These are phyloP conservation scores for Lonicera japonica DNA, from an alignment of 129 eudicot genomes.

Conservation along the genomic window DNA sequence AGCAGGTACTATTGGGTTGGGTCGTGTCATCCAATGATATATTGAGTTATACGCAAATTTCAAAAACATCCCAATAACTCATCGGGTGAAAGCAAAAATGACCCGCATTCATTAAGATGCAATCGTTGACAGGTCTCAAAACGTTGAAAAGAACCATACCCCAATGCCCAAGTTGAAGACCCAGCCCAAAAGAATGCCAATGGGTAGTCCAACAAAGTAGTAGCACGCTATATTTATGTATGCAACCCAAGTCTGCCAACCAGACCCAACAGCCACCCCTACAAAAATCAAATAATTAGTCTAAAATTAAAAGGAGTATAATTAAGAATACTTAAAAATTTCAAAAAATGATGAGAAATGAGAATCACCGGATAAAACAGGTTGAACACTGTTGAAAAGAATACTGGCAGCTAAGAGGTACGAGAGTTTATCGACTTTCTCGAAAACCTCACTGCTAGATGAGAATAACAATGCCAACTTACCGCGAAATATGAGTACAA, in stretches of 20 bases:
- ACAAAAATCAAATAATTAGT: background rate
- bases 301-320: no score
- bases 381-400: slow-evolving; percentile 21
- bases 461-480: slow-evolving; percentile 17
- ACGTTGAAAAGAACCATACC: background rate
- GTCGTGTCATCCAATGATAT: no score
- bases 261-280: background rate
- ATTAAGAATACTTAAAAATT: no score
- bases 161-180: background rate
- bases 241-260: background rate
- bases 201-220: background rate
- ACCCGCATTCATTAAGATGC: no score
- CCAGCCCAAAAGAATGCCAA: background rate
- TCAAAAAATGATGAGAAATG: no score
- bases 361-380: slow-evolving; percentile 18
- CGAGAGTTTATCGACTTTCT: slow-evolving; percentile 13
- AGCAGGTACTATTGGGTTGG: no score
- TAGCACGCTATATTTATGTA: background rate
- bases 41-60: no score
- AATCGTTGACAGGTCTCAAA: no score
- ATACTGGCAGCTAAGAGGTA: slow-evolving; percentile 6
- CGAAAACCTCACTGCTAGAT: slow-evolving; percentile 1
- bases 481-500: slow-evolving; percentile 1
- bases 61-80: no score
- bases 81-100: no score